Base-by-base conservation (phyloP, 768 basidiomycete genomes). In the Pleurotus eryngii region DNA sequence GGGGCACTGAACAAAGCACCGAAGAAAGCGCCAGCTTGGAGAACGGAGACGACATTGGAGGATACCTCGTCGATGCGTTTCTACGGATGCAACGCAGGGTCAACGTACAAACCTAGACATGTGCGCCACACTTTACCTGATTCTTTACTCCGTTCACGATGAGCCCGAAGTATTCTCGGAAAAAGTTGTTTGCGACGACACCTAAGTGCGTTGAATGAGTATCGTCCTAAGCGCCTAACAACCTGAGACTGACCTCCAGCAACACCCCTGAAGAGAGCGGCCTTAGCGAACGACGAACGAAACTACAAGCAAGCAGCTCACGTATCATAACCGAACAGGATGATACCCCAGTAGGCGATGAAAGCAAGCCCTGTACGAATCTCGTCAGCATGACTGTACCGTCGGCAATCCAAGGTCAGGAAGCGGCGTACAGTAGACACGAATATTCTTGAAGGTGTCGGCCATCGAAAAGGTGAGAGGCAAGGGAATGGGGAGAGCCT, bases 21-120 rank as follows among this genome's bases (percentile, higher is more conserved):
- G 65, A 94, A 94, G 79, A 94, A 93, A 1, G 90, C 90, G 14
- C 91, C 91, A 3, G 85, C 90, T 67, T 94, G 92, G 9, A 95
- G 78, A 4, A 94, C 89, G 3, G 92, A 90, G 14, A 95, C 93
- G 40, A 95, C 86, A 60, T 90, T 92, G 43, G 88, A 87, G 0
- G 86, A 87, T n/a, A 93, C 75, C 3, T 77, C 73, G 56, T 87
- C 51, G 14, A 40, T 40, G 11, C 51, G 51, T 53, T 53, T 53
- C 51, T 53, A 14, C 30, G 51, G 51, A 18, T 20, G n/a, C 22
- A n/a, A 30, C 11, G 18, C 38, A 40, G 12, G 24, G 5, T 12
- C 38, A 18, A n/a, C 5, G 30, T 15, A 53, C 20, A 40, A 22
- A 53, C 20, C 42, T 20, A 43, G 17, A 22, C 14, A 18, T 17